Conservation (phyloP, 2,329 filamentous ascomycete species). For the Xylaria sp. region DNA sequence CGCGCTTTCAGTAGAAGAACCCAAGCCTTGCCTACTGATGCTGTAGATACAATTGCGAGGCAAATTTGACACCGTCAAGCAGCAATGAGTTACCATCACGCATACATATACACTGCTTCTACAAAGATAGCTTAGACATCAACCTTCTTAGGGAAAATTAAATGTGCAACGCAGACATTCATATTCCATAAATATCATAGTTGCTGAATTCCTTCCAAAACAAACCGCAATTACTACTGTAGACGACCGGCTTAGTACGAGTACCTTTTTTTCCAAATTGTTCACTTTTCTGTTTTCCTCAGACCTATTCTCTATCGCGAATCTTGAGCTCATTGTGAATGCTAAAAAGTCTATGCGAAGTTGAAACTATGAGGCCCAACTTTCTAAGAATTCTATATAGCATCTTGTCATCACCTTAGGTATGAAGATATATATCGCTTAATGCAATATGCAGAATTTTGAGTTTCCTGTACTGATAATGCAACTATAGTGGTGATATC, state of each 20-base stretch:
- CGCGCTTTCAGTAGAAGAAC: neutral
- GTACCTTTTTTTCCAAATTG: neutral
- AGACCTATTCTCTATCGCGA: too few relatives aligned
- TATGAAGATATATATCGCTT: too few relatives aligned
- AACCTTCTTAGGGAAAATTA: too few relatives aligned
- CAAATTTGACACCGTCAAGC: neutral
- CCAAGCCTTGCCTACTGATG: neutral
- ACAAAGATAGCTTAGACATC: neutral
- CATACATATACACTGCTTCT: neutral
- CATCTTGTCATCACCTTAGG: neutral
- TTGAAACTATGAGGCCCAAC: neutral
- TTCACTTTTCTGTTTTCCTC: neutral
- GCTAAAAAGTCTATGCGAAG: neutral
- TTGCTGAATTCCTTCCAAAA: neutral
- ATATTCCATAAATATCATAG: neutral
- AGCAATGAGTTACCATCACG: neutral
- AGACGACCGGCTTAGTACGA: too few relatives aligned
- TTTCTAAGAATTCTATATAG: neutral
- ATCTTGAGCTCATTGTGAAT: neutral
- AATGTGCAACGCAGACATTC: neutral
- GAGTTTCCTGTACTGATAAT: too few relatives aligned
- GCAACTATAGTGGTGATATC: neutral
- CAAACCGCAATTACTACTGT: neutral
- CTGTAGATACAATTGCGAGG: too few relatives aligned
- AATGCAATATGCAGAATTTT: conserved; percentile 11